A percentile compares a stretch with the other conserved stretches of the same genome.
phyloP scores from a whole-genome alignment of 2,329 filamentous ascomycete genomes.

The Alternaria sp. region DNA sequence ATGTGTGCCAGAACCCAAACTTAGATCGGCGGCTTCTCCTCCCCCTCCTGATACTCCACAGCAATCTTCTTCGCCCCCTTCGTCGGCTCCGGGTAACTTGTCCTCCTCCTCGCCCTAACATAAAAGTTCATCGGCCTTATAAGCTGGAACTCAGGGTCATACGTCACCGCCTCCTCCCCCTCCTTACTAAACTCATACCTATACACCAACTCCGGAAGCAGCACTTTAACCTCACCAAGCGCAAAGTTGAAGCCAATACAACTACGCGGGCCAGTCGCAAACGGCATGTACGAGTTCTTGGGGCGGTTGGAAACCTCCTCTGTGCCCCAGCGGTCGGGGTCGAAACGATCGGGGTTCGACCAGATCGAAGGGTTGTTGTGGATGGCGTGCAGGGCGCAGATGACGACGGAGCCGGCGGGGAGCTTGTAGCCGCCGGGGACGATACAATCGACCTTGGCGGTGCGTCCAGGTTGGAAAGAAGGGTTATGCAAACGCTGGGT shows the following conservation, averaged over 20 bases:
- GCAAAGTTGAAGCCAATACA: slow-evolving; percentile 24
- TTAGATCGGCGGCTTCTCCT: slow-evolving; percentile 13
- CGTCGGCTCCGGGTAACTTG: slow-evolving; percentile 7
- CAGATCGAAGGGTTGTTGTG: slow-evolving; percentile 62
- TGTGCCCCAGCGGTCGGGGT: slow-evolving; percentile 66
- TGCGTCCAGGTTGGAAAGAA: slow-evolving; percentile 58
- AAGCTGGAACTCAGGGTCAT: slow-evolving; percentile 21
- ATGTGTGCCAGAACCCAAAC: background rate
- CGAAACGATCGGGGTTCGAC: slow-evolving; percentile 64
- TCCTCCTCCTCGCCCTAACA: slow-evolving; percentile 16
- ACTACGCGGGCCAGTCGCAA: slow-evolving; percentile 15
- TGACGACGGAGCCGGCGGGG: slow-evolving; percentile 60
- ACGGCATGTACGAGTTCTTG: slow-evolving; percentile 20
- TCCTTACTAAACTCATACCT: slow-evolving; percentile 20
- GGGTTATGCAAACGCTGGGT: slow-evolving; percentile 30
- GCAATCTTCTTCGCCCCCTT: slow-evolving; percentile 18
- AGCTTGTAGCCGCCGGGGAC: slow-evolving; percentile 66
- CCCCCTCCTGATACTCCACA: slow-evolving; percentile 15
- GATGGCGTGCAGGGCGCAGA: slow-evolving; percentile 57
- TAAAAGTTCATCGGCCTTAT: slow-evolving; percentile 22
- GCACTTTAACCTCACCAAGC: slow-evolving; percentile 14
- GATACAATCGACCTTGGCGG: slow-evolving; percentile 62
- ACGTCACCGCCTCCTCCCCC: slow-evolving; percentile 10
- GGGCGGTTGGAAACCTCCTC: slow-evolving; percentile 50
- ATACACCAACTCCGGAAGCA: slow-evolving; percentile 14